Conservation (phyloP, 177 flowering plant genomes). For the Vitis hybrid region DNA sequence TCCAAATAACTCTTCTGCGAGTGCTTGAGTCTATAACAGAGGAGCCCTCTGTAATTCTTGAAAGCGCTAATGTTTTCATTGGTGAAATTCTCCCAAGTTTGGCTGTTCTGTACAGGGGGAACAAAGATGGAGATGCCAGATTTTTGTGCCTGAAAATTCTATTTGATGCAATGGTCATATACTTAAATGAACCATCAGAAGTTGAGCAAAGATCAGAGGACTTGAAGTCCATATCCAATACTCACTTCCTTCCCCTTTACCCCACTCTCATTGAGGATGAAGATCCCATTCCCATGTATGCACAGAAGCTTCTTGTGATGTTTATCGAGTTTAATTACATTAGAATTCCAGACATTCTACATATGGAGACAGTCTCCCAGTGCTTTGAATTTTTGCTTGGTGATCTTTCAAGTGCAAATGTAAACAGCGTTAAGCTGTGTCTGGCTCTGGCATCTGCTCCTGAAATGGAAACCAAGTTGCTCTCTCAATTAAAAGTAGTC, state of each 20-base stretch:
- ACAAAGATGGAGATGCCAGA: constrained; percentile 95
- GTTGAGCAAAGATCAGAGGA: constrained; percentile 44
- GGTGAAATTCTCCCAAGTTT: constrained; percentile 75
- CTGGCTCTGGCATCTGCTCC: constrained; percentile 85
- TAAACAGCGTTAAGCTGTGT: constrained; percentile 78
- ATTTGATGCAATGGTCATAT: constrained; percentile 71
- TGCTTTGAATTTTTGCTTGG: constrained; percentile 89
- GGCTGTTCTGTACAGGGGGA: constrained; percentile 75
- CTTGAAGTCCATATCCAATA: constrained; percentile 58
- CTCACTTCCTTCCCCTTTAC: constrained; percentile 82
- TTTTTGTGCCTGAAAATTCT: constrained; percentile 85
- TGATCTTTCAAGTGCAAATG: constrained; percentile 77
- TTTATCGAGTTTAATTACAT: constrained; percentile 76
- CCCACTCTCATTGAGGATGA: constrained; percentile 85
- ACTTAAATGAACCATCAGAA: constrained; percentile 61
- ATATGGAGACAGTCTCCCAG: constrained; percentile 64
- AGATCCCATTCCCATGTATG: constrained; percentile 95
- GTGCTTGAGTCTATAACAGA: constrained; percentile 78
- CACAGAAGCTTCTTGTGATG: constrained; percentile 95
- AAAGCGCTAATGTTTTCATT: constrained; percentile 46
- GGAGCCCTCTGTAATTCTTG: constrained; percentile 58
- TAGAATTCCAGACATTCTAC: constrained; percentile 69
- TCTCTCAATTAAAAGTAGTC: constrained; percentile 79
- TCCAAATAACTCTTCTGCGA: constrained; percentile 83
- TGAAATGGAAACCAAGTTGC: constrained; percentile 76